A percentile compares a stretch with the other conserved stretches of the same genome.
These are phyloP conservation scores for Chaetomium cochliodes DNA, from an alignment of 495 filamentous ascomycete species.

Conservation along the genomic window DNA sequence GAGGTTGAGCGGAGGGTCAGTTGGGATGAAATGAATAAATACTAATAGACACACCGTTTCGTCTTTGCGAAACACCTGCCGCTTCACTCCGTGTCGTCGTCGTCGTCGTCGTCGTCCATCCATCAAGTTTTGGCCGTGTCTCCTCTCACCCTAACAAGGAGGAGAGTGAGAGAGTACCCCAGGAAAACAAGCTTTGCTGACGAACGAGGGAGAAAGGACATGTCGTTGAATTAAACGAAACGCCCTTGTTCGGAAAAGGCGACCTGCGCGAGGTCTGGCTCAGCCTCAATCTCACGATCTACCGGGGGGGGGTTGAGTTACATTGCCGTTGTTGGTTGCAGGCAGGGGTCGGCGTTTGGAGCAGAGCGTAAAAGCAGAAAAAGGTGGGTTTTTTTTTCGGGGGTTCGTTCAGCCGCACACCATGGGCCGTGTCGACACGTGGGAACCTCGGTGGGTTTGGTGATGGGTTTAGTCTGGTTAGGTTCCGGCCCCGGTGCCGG, in stretches of 20 bases:
- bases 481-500: background rate
- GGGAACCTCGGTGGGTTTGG: conserved; percentile 1
- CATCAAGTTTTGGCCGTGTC: background rate
- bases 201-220: background rate
- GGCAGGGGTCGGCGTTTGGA: conserved; percentile 2
- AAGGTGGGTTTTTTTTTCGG: background rate
- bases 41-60: background rate
- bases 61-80: background rate
- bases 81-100: background rate
- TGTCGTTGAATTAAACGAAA: background rate
- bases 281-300: background rate
- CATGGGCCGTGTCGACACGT: background rate
- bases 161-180: background rate
- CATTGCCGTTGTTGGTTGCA: background rate
- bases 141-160: background rate
- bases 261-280: background rate
- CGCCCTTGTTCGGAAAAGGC: background rate
- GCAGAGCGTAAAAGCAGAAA: no score
- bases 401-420: conserved; percentile 7
- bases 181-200: background rate
- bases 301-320: background rate
- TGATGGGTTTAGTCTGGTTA: background rate
- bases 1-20: background rate
- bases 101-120: no score
- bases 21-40: background rate